Percentiles rank a stretch among this genome's conserved stretches.
Conservation (phyloP, 441 rosid genomes). For the Syzygium syzygioides region DNA sequence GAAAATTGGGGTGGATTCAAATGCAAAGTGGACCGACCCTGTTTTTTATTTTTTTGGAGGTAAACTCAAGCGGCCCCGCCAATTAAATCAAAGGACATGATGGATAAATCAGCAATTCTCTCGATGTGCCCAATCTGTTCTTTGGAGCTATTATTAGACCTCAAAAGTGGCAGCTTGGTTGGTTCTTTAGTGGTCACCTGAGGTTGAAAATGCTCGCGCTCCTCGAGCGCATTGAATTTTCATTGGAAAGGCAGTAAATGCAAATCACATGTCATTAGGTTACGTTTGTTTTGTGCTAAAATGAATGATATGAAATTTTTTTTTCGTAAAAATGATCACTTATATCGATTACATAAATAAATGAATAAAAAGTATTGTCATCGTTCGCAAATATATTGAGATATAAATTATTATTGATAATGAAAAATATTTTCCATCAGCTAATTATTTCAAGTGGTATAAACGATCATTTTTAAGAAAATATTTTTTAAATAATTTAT, state of each 20-base stretch:
- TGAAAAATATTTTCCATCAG: accelerated
- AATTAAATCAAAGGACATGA: not conserved
- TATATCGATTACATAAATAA: not conserved
- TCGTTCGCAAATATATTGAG: accelerated
- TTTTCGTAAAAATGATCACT: not conserved
- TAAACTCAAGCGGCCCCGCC: not conserved
- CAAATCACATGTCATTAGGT: not conserved
- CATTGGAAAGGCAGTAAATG: not conserved
- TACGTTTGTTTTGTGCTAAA: accelerated
- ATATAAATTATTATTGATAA: not conserved
- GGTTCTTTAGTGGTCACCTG: not conserved
- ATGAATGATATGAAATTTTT: not conserved
- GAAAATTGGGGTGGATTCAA: not conserved
- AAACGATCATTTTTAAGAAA: not conserved
- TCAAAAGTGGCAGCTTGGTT: not conserved
- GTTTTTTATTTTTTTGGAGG: not conserved
- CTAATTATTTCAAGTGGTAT: accelerated
- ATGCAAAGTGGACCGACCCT: not conserved
- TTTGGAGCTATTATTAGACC: not conserved
- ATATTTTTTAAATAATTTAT: not conserved
- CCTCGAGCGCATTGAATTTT: not conserved
- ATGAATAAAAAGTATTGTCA: not conserved
- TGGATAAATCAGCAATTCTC: not conserved
- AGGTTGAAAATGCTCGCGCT: not conserved
- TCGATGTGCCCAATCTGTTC: not conserved